Evolutionary conservation across 2,329 filamentous ascomycete species (phyloP), one percentile per base, ranked within the genome.

Genomic region (Colletotrichum tropicale): DNA sequence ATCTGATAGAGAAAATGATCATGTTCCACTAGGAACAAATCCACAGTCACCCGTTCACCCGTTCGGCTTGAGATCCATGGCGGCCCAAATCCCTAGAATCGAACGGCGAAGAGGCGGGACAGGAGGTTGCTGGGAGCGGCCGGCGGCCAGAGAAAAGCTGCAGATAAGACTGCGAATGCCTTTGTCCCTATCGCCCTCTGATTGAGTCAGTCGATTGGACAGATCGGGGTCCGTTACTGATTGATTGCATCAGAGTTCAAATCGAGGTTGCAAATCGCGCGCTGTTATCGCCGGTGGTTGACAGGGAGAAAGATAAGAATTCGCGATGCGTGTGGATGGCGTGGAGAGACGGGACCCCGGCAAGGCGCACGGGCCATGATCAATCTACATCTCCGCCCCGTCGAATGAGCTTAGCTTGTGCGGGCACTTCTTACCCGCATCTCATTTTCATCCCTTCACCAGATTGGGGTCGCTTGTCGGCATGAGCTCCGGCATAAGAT

Each of bases 221-320:
- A 21, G n/a, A 26, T 15, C 26, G 38, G 56, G 34, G 21, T 21
- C 43, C 43, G 43, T 48, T 48, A 21, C 18, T 48, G 43, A 16
- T 65, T 60, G 66, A 48, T 38, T 58, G 66, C 52, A 66, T 68
- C 56, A 68, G 18, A 64, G 43, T 67, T 75, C 38, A 13, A 48
- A 18, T 67, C 38, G 62, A 56, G 30, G 55, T 68, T 72, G 73
- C 56, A 72, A 75, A 73, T 73, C 58, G 64, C 36, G 55, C 62
- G n/a, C 15, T 10, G 38, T 43, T 75, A 73, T 75, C 69, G 60
- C 21, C 6, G 28, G 70, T 43, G 8, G 64, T 65, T 36, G 69
- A 69, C 64, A 64, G 73, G 73, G 74, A 62, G 70, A 65, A 60
- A 75, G 74, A 75, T 75, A 75, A 75, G 74, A 21, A 73, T 28